Conservation (phyloP, 1,284 basidiomycete genomes). For the Trametes hirsuta region DNA sequence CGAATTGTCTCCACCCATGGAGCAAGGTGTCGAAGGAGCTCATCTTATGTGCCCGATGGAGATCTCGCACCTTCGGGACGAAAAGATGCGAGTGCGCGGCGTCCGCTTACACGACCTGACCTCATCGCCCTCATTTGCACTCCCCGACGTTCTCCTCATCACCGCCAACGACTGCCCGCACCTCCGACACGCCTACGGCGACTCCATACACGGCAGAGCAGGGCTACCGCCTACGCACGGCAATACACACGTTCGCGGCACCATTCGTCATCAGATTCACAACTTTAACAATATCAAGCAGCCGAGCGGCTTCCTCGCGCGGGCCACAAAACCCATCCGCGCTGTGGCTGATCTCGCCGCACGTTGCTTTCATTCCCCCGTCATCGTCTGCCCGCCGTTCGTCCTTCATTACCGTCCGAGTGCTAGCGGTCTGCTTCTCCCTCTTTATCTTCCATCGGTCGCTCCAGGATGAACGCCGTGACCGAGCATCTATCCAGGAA, state of each 20-base stretch:
- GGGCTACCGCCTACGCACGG: not conserved
- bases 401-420: not conserved
- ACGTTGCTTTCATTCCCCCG: constrained; percentile 13
- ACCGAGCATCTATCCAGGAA: constrained; percentile 30
- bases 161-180: not conserved
- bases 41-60: not conserved
- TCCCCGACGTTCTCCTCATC: not conserved
- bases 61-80: not conserved
- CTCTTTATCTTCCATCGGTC: not conserved
- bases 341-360: constrained; percentile 15
- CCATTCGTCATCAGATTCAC: not conserved
- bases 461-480: constrained; percentile 22
- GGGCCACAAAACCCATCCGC: not conserved
- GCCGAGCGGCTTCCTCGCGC: not conserved
- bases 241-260: not conserved
- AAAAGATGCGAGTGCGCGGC: no score
- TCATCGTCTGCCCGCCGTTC: constrained; percentile 2
- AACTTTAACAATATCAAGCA: not conserved
- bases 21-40: no score
- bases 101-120: not conserved
- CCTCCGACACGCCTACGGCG: no score
- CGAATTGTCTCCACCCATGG: no score
- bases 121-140: not conserved
- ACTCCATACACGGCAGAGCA: no score
- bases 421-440: not conserved